These are phyloP conservation scores for Brassica juncea DNA, from an alignment of 345 rosid genomes.

Conservation along the genomic window DNA sequence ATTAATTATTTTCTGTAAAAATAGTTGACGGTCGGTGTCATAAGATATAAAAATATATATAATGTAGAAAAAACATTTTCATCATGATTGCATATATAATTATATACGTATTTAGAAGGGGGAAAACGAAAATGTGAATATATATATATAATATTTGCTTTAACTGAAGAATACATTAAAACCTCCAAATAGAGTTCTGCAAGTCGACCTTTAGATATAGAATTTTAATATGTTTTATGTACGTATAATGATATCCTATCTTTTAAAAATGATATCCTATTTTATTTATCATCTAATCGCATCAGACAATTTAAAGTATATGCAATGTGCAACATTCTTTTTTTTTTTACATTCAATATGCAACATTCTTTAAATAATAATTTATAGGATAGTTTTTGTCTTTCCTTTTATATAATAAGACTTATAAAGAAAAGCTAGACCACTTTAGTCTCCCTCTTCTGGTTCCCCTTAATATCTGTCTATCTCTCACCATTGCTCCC, in stretches of 20 bases:
- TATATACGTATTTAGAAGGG: not conserved
- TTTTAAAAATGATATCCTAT: not conserved
- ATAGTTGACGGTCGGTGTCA: not conserved
- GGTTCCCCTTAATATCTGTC: constrained; percentile 2
- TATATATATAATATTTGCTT: not conserved
- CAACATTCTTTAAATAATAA: not conserved
- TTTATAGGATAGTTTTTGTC: not conserved
- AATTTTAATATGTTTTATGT: not conserved
- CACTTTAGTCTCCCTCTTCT: constrained; percentile 13
- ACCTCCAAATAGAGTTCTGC: not conserved
- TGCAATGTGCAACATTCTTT: not conserved
- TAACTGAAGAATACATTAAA: not conserved
- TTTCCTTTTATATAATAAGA: not conserved
- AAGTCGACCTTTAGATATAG: not conserved
- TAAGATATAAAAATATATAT: not conserved
- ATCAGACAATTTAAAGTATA: not conserved
- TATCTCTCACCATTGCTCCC: constrained; percentile 5
- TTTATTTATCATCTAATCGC: not conserved
- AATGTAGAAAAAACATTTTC: not conserved
- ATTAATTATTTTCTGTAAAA: not conserved
- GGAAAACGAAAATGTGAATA: not conserved
- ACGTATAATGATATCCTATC: not conserved
- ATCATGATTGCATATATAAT: not conserved
- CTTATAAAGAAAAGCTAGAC: constrained; percentile 10
- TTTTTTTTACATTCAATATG: not conserved